Evolutionary conservation across 768 basidiomycete genomes (phyloP).

Genomic region (Trametes gibbosa): DNA sequence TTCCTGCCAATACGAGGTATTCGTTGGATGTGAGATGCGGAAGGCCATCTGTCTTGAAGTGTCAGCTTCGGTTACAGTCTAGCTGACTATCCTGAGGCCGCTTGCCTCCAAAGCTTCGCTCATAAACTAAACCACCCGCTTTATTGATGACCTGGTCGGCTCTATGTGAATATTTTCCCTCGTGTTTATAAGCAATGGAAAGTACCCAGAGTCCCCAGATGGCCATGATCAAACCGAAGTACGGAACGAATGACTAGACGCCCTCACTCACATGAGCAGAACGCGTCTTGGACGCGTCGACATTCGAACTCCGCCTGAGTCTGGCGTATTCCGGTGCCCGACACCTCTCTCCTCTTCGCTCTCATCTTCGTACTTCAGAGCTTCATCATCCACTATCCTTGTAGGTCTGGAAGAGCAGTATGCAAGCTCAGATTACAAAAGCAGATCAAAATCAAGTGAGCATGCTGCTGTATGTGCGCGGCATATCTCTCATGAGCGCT

Average conservation of each 20-base stretch:
- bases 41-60: constrained; percentile 69
- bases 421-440: constrained; percentile 40
- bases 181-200: not conserved
- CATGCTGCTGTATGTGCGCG: not conserved
- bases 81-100: not conserved
- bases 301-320: constrained; percentile 18
- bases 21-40: constrained; percentile 90
- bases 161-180: constrained; percentile 6
- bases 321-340: not conserved
- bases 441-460: constrained; percentile 29
- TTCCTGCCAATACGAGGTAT: constrained; percentile 93
- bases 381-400: no score
- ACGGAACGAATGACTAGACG: not conserved
- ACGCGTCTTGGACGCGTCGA: constrained; percentile 23
- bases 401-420: no score
- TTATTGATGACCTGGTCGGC: constrained; percentile 85
- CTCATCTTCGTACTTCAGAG: not conserved
- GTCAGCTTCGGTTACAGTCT: not conserved
- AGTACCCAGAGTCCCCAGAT: constrained; percentile 83
- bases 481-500: not conserved
- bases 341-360: not conserved
- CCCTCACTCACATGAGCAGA: constrained; percentile 20
- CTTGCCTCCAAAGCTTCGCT: constrained; percentile 86
- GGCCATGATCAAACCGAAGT: constrained; percentile 48
- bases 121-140: constrained; percentile 95